Evolutionary conservation across 2,329 filamentous ascomycete species (phyloP), one percentile per base, ranked within the genome.

Genomic region (Macrophomina phaseolina): DNA sequence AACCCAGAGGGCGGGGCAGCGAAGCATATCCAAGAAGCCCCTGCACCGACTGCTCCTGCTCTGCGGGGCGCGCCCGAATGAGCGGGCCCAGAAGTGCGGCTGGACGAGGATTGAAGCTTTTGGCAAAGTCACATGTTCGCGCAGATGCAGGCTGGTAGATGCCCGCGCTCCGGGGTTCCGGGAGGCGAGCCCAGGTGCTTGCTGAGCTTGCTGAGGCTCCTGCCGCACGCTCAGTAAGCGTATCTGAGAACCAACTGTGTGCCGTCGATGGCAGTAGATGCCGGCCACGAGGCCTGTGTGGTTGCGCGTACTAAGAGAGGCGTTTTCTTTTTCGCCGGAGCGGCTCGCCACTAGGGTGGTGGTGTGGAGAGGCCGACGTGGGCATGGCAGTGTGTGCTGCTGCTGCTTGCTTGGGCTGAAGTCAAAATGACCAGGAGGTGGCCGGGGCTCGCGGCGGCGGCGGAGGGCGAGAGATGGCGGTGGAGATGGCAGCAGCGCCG

Each of bases 151-250:
- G 28, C 40, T 60, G 40, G 12, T 62, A n/a, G 28, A 40, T 62
- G 58, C 30, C 45, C 49, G 45, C 58, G 23, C 45, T 30, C 58
- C 58, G 58, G 45, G 45, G 16, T 62, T 42, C 32, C 58, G 32
- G 45, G 32, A 48, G 30, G 49, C 58, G 58, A 62, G 49, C 58
- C 58, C 49, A 62, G 42, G 32, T 38, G 58, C 45, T 36, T 38
- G 58, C 58, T 62, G 58, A 51, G 58, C 52, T 40, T 55, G 52
- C 52, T 55, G 52, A 55, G 52, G 42, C 6, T 49, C 42, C 58
- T 61, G 45, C 28, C 45, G 58, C 42, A 45, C 45, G 58, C 58
- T 62, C 58, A 62, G 58, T 62, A 49, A 62, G 58, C 58, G 9
- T 28, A 2, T 28, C 46, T 23, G n/a, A 45, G 28, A 28, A 48